phyloP scores from a whole-genome alignment of 2,329 filamentous ascomycete species.

The Arthroderma sp. region DNA sequence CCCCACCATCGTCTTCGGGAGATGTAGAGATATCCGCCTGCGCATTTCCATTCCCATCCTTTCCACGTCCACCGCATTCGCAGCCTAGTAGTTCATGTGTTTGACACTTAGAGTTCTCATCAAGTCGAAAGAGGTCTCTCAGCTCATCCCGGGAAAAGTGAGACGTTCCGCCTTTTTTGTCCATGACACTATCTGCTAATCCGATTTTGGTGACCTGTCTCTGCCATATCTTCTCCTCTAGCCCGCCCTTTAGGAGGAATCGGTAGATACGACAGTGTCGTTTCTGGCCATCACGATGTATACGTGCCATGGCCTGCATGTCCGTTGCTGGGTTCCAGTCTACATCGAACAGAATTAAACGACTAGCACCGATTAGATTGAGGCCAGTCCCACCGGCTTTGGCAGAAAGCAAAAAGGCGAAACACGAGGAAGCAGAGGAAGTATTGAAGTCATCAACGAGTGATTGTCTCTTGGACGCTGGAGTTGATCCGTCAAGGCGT shows the following conservation, averaged over 20 bases:
- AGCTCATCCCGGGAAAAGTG: slow-evolving; percentile 55
- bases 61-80: slow-evolving; percentile 44
- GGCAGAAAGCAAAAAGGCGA: slow-evolving; percentile 59
- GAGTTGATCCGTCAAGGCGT: slow-evolving; percentile 57
- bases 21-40: not conserved
- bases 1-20: not conserved
- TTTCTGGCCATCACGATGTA: slow-evolving; percentile 60
- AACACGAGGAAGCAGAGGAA: slow-evolving; percentile 40
- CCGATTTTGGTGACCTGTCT: slow-evolving; percentile 59
- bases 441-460: slow-evolving; percentile 60
- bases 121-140: slow-evolving; percentile 52
- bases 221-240: slow-evolving; percentile 66
- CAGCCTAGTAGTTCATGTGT: slow-evolving; percentile 57
- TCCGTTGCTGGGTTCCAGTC: slow-evolving; percentile 68
- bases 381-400: slow-evolving; percentile 59
- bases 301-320: slow-evolving; percentile 60
- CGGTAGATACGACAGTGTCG: slow-evolving; percentile 55
- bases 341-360: slow-evolving; percentile 58
- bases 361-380: slow-evolving; percentile 57
- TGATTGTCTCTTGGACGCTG: slow-evolving; percentile 49
- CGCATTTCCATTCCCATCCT: not conserved
- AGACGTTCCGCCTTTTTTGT: slow-evolving; percentile 45
- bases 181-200: slow-evolving; percentile 57
- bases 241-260: slow-evolving; percentile 51
- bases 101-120: slow-evolving; percentile 48